Evolutionary conservation across 2,329 filamentous ascomycete genomes (phyloP), one percentile per base, ranked within the genome.

Genomic region (Parascedosporium putredinis): DNA sequence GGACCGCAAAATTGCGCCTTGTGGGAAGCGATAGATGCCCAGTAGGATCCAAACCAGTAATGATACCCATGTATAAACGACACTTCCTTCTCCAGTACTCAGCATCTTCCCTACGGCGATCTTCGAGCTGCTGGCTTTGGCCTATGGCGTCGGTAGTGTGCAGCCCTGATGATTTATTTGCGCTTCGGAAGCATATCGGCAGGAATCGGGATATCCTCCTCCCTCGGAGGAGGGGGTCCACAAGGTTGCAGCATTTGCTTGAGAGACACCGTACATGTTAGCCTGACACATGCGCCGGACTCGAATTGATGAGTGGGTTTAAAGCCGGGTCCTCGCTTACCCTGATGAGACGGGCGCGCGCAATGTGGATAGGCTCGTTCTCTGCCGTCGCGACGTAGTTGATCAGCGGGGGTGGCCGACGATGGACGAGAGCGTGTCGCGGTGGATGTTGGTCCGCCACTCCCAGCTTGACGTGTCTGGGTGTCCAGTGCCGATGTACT

Each of bases 391-490:
- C 78, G 74, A 96, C 89, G 66, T 95, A 96, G 34, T 86, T 81
- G 14, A 97, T 75, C 53, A 96, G 75, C 6, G 89, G 86, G 89
- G 86, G 64, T 98, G 93, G 18, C 93, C 93, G 55, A 93, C 78
- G 60, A 95, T 90, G 55, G 83, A 89, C 18, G 89, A 81, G 64
- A 91, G 90, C 20, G 85, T 94, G 72, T 98, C 93, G 64, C 93
- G 89, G 63, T 89, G 80, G 63, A 97, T 91, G 71, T 97, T 98
- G 53, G 86, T 90, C 47, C 85, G 85, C 89, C 90, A 98, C 70
- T 98, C 93, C 82, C 93, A 93, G 67, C 88, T 94, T 23, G 89
- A 95, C 12, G 91, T 97, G 71, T 98, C 93, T 40, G 91, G 88
- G 67, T 96, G 90, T 22, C 93, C 93, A 3, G 93, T 97, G 58